Evolutionary conservation across 352 stramenopile genomes (phyloP).

Genomic region (Globisporangium heterothallicum): DNA sequence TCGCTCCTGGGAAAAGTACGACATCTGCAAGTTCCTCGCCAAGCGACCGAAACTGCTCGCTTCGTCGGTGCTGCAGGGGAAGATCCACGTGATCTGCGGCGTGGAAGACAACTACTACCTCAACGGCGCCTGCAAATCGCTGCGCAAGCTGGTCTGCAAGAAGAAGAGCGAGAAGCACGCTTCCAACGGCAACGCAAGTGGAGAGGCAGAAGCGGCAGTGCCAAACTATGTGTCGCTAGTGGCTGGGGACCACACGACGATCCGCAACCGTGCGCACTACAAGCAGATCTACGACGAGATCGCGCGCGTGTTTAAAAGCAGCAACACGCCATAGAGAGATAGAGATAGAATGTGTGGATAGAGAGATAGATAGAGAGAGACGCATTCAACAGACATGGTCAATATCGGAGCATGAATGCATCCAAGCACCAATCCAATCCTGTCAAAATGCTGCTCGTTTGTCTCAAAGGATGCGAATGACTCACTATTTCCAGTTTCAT

Average conservation of each 20-base stretch:
- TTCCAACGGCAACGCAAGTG: slow-evolving; percentile 8
- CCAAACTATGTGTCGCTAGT: slow-evolving; percentile 68
- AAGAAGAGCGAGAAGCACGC: slow-evolving; percentile 10
- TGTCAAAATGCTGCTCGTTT: too few species aligned
- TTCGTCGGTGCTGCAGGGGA: slow-evolving; percentile 35
- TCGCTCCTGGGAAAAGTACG: slow-evolving; percentile 52
- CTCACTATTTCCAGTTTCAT: too few species aligned
- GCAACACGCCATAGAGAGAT: slow-evolving; percentile 5
- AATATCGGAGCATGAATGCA: background rate
- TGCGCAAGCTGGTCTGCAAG: slow-evolving; percentile 45
- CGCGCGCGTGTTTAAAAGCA: slow-evolving; percentile 19
- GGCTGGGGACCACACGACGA: slow-evolving; percentile 63
- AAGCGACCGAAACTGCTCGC: slow-evolving; percentile 30
- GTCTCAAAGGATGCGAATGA: too few species aligned
- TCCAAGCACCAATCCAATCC: too few species aligned
- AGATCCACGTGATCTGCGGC: slow-evolving; percentile 71
- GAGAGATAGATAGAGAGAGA: too few species aligned
- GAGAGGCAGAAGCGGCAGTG: slow-evolving; percentile 11
- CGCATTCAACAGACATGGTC: background rate
- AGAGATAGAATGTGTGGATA: too few species aligned
- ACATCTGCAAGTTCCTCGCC: slow-evolving; percentile 56
- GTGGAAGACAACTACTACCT: slow-evolving; percentile 77
- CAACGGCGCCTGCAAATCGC: slow-evolving; percentile 50
- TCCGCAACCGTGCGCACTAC: slow-evolving; percentile 66
- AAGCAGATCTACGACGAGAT: slow-evolving; percentile 60